Conservation (phyloP, 495 filamentous ascomycete species). For the Massariosphaeria phaeospora region DNA sequence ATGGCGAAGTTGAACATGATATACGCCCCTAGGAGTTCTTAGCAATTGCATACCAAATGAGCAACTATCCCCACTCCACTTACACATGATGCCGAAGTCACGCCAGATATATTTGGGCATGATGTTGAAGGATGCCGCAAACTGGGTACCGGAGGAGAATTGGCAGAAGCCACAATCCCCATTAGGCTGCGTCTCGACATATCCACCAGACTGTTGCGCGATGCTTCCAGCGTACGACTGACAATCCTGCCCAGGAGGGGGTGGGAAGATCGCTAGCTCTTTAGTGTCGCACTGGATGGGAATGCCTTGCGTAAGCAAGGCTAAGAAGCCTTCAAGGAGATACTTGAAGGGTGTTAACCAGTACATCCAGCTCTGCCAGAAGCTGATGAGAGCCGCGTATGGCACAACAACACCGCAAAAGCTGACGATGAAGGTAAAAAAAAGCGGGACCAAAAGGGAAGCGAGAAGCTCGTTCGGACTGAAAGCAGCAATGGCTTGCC, state of each 20-base stretch:
- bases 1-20: constrained; percentile 34
- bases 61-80: neutral
- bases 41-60: neutral
- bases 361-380: constrained; percentile 57
- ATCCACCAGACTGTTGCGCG: constrained; percentile 36
- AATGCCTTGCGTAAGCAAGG: constrained; percentile 46
- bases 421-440: constrained; percentile 56
- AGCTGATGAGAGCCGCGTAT: constrained; percentile 45
- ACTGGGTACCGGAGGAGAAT: constrained; percentile 38
- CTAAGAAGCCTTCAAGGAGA: constrained; percentile 50
- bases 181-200: constrained; percentile 35
- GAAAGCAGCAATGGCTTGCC: constrained; percentile 70
- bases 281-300: constrained; percentile 43
- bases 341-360: constrained; percentile 54
- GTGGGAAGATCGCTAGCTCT: constrained; percentile 51
- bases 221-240: constrained; percentile 44
- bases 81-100: constrained; percentile 40
- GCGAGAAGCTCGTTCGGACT: constrained; percentile 68
- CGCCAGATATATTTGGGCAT: constrained; percentile 35
- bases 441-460: constrained; percentile 50
- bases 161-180: constrained; percentile 42
- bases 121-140: constrained; percentile 40
- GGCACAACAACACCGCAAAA: constrained; percentile 61
- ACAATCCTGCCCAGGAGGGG: constrained; percentile 50
- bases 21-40: constrained; percentile 19